Evolutionary conservation across 345 rosid species (phyloP), one percentile per base, ranked within the genome.

Genomic region (Lepidium didymum): DNA sequence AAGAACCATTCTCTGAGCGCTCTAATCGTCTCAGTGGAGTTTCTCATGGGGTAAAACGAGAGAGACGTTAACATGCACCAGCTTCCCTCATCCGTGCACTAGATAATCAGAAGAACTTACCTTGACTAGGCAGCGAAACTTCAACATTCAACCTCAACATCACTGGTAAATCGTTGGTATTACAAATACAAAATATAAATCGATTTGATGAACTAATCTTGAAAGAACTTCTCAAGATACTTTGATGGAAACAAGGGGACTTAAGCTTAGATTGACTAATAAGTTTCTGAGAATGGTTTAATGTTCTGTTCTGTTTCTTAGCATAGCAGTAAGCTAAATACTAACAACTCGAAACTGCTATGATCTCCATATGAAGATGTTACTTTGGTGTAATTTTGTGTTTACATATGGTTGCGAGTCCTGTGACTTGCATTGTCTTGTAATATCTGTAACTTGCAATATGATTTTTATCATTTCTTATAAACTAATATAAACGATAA

Each of bases 111-210:
- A 23, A 42, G 68, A 54, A 34, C 8, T 19, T 44, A 44, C 31
- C 29, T 51, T 69, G 31, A 19, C 16, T 29, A 19, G 37, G 59
- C 52, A 56, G 45, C 64, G 45, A 13, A 37, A 72, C 65, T 36
- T 56, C 64, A 37, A 18, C 56, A 38, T 18, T 14, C 14, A 42
- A 42, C 74, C 51, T 70, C 67, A 53, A 60, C 44, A n/a, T 1
- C 52, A 60, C 44, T 64, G 70, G 70, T 72, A 63, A 18, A 43
- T n/a, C n/a, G n/a, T n/a, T n/a, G n/a, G n/a, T n/a, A n/a, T n/a
- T n/a, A n/a, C n/a, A n/a, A n/a, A n/a, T n/a, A n/a, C n/a, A n/a
- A n/a, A n/a, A n/a, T n/a, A n/a, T n/a, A n/a, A n/a, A n/a, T 41
- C 19, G 4, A 19, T 16, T 42, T 11, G 10, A 19, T 56, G 44